Conservation (phyloP, 179 eudicot genomes). For the Patellifolia procumbens region DNA sequence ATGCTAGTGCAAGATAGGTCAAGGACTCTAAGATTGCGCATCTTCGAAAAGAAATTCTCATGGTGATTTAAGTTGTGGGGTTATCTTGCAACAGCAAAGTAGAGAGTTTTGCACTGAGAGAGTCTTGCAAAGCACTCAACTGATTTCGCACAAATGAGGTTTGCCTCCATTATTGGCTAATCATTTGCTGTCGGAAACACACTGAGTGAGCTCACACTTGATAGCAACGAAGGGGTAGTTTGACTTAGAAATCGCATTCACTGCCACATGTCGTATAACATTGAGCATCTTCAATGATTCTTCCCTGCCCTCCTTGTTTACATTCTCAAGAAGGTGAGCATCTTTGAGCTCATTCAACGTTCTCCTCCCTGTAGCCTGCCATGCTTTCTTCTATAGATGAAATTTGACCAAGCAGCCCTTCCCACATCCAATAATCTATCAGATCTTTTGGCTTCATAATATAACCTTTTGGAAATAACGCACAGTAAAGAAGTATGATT, state of each 20-base stretch:
- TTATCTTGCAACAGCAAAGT: constrained; percentile 29
- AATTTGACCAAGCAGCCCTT: constrained; percentile 42
- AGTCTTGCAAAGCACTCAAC: constrained; percentile 21
- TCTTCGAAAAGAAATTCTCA: constrained; percentile 28
- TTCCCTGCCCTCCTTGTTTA: constrained; percentile 8
- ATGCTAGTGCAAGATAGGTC: constrained; percentile 35
- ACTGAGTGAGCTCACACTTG: constrained; percentile 31
- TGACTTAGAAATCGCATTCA: constrained; percentile 28
- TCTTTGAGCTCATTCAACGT: constrained; percentile 42
- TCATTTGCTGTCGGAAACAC: constrained; percentile 29
- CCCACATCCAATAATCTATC: constrained; percentile 51
- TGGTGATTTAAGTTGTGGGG: constrained; percentile 18
- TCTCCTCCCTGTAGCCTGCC: constrained; percentile 39
- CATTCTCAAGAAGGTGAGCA: no score
- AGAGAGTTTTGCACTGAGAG: constrained; percentile 23
- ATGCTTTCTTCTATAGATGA: constrained; percentile 28
- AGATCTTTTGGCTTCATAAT: constrained; percentile 36
- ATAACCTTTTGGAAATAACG: constrained; percentile 45
- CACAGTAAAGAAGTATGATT: constrained; percentile 40
- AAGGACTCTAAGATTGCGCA: constrained; percentile 29
- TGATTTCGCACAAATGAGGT: constrained; percentile 48
- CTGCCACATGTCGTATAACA: constrained; percentile 40
- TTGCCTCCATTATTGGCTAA: constrained; percentile 47
- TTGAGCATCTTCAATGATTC: constrained; percentile 47
- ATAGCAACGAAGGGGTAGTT: constrained; percentile 28